phyloP scores from a whole-genome alignment of 495 filamentous ascomycete genomes.

The Daldinia childiae region DNA sequence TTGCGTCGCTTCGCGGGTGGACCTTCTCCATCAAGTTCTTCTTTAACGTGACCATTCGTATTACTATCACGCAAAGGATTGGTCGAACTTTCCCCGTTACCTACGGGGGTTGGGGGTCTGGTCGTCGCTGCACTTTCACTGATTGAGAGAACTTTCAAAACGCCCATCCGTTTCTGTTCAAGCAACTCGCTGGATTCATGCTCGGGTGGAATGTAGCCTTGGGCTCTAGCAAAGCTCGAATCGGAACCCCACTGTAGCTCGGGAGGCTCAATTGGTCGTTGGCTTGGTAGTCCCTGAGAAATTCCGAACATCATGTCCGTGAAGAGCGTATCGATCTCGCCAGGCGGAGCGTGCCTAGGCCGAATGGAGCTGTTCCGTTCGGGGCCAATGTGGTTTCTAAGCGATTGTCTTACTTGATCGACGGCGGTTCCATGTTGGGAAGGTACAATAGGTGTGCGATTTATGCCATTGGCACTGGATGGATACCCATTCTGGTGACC shows the following conservation, averaged over 20 bases:
- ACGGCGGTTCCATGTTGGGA: conserved; percentile 18
- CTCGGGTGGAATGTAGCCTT: conserved; percentile 65
- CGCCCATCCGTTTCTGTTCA: conserved; percentile 61
- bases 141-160: conserved; percentile 63
- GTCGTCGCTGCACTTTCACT: conserved; percentile 64
- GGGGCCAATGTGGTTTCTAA: conserved; percentile 26
- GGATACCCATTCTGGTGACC: conserved; percentile 36
- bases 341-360: conserved; percentile 32
- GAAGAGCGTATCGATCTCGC: conserved; percentile 42
- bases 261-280: conserved; percentile 26
- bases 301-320: conserved; percentile 53
- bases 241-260: conserved; percentile 74
- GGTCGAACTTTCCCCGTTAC: conserved; percentile 49
- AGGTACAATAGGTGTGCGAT: conserved; percentile 19
- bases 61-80: conserved; percentile 14
- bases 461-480: conserved; percentile 19
- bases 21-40: conserved; percentile 52
- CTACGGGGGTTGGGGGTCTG: conserved; percentile 65
- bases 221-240: conserved; percentile 62
- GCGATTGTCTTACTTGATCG: conserved; percentile 24
- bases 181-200: conserved; percentile 66
- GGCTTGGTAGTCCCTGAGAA: conserved; percentile 25
- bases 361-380: conserved; percentile 33
- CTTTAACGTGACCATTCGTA: conserved; percentile 44
- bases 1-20: conserved; percentile 58